Evolutionary conservation across 306 rosid species (phyloP).

Genomic region (Cicer yamashitae): DNA sequence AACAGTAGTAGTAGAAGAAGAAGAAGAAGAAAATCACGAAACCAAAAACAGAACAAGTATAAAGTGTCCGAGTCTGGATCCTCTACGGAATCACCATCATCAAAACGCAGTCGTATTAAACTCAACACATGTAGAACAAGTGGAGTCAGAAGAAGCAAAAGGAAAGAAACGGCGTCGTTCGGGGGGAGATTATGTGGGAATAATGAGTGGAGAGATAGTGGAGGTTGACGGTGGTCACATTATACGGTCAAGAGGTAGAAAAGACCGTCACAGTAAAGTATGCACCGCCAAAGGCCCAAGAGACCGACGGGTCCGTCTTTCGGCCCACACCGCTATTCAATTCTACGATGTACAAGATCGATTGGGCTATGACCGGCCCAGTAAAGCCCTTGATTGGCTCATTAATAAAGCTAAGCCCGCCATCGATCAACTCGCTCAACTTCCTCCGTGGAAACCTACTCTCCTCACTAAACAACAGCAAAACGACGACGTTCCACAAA

Average conservation of each 20-base stretch:
- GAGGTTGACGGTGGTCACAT: slow-evolving; percentile 90
- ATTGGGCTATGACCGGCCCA: slow-evolving; percentile 90
- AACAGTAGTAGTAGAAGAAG: neutral
- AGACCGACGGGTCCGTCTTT: slow-evolving; percentile 87
- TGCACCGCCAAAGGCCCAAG: slow-evolving; percentile 91
- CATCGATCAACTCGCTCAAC: slow-evolving; percentile 79
- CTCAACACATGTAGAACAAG: neutral
- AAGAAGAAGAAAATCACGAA: slow-evolving; percentile 24
- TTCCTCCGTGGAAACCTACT: slow-evolving; percentile 75
- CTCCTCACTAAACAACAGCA: slow-evolving; percentile 7
- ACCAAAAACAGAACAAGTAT: too few relatives aligned
- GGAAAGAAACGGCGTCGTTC: slow-evolving; percentile 41
- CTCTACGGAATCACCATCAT: slow-evolving; percentile 49
- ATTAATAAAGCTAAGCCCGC: slow-evolving; percentile 79
- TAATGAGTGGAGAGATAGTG: slow-evolving; percentile 69
- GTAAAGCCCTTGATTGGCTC: slow-evolving; percentile 96
- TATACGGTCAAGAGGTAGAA: slow-evolving; percentile 79
- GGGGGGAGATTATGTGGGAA: slow-evolving; percentile 67
- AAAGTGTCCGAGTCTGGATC: slow-evolving; percentile 71
- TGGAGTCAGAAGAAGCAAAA: neutral
- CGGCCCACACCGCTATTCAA: slow-evolving; percentile 89
- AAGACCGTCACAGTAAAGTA: slow-evolving; percentile 93
- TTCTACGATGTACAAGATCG: slow-evolving; percentile 96
- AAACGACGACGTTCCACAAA: slow-evolving; percentile 31
- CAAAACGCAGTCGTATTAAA: slow-evolving; percentile 23